A percentile compares a stretch with the other conserved stretches of the same genome.
Conservation (phyloP, 2,329 filamentous ascomycete species). For the Penicillium capsulatum region DNA sequence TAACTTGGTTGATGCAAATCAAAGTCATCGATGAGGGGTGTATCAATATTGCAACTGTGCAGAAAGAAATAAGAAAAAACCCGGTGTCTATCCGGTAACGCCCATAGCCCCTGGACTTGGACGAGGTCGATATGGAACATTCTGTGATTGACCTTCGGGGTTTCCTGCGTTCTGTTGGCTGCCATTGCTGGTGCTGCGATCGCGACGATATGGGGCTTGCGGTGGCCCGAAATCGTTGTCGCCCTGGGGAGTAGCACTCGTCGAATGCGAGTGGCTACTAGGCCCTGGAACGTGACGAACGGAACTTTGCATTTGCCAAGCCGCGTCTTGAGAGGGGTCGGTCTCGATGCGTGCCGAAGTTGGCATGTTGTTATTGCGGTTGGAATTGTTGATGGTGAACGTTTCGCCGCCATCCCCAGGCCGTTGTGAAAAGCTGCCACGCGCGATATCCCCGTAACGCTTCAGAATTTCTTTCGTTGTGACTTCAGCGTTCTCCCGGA, state of each 20-base stretch:
- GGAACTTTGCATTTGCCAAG: slow-evolving; percentile 78
- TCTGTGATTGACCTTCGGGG: slow-evolving; percentile 29
- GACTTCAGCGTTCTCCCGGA: slow-evolving; percentile 77
- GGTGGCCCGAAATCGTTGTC: slow-evolving; percentile 26
- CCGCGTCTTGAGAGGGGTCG: slow-evolving; percentile 66
- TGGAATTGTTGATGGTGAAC: slow-evolving; percentile 42
- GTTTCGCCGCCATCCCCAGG: slow-evolving; percentile 51
- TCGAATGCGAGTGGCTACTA: slow-evolving; percentile 29
- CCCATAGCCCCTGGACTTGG: slow-evolving; percentile 39
- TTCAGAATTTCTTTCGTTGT: slow-evolving; percentile 97
- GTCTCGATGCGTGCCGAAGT: slow-evolving; percentile 70
- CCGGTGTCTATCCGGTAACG: slow-evolving; percentile 31
- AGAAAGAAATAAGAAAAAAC: slow-evolving; percentile 12
- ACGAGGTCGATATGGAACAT: slow-evolving; percentile 36
- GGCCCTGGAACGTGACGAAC: slow-evolving; percentile 66
- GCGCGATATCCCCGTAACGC: slow-evolving; percentile 79
- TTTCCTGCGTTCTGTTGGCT: slow-evolving; percentile 27
- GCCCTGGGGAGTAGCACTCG: slow-evolving; percentile 23
- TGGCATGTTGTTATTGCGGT: slow-evolving; percentile 39
- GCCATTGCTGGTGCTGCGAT: slow-evolving; percentile 34
- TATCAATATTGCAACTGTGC: slow-evolving; percentile 18
- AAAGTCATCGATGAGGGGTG: slow-evolving; percentile 13
- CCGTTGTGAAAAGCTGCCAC: slow-evolving; percentile 57
- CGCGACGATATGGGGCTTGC: slow-evolving; percentile 27
- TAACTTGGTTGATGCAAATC: slow-evolving; percentile 19